Evolutionary conservation across 1,284 basidiomycete species (phyloP).

Genomic region (Heliocybe sulcata): DNA sequence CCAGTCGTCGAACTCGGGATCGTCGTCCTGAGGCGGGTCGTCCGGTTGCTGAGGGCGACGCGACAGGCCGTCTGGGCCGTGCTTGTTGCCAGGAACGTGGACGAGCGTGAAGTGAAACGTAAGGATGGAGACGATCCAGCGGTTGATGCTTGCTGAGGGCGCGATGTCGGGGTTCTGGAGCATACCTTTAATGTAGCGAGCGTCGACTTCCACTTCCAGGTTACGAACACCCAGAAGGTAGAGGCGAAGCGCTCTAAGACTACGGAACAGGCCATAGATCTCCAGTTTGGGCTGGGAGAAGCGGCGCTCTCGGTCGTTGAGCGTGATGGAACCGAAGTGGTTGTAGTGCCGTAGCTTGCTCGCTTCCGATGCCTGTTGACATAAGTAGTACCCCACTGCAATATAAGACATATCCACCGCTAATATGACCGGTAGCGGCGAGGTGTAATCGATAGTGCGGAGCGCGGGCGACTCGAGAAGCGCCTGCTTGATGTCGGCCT

Average conservation of each 20-base stretch:
- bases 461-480: conserved; percentile 16
- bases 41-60: conserved; percentile 14
- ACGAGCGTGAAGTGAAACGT: conserved; percentile 26
- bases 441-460: conserved; percentile 21
- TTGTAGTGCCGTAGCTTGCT: conserved; percentile 8
- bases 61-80: conserved; percentile 30
- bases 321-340: conserved; percentile 24
- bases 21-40: conserved; percentile 13
- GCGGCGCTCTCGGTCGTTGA: conserved; percentile 24
- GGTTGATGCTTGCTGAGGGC: conserved; percentile 27
- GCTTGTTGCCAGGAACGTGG: conserved; percentile 22
- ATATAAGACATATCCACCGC: conserved; percentile 27
- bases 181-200: conserved; percentile 34
- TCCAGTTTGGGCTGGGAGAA: conserved; percentile 36
- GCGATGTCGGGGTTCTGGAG: conserved; percentile 31
- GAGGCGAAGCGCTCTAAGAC: conserved; percentile 16
- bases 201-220: conserved; percentile 30
- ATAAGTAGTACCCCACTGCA: conserved; percentile 24
- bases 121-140: conserved; percentile 31
- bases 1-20: conserved; percentile 27
- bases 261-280: conserved; percentile 29
- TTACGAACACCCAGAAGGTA: conserved; percentile 27
- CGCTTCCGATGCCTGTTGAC: conserved; percentile 18
- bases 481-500: conserved; percentile 16
- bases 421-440: conserved; percentile 18